Evolutionary conservation across 2,329 filamentous ascomycete species (phyloP).

Genomic region (Hypoxylon sp.): DNA sequence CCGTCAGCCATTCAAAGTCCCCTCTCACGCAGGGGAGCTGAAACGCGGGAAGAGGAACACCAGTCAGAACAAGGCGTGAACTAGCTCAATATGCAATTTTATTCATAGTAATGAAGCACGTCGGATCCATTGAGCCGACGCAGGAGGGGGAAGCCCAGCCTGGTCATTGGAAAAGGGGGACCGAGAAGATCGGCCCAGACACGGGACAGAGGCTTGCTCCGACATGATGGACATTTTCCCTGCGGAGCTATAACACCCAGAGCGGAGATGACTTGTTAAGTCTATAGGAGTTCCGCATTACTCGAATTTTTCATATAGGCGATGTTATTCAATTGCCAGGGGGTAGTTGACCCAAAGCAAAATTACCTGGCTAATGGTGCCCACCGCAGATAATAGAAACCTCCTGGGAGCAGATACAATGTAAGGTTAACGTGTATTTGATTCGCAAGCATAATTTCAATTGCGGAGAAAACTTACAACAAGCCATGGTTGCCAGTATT

Average conservation of each 20-base stretch:
- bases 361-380: not conserved
- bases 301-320: not conserved
- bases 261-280: not conserved
- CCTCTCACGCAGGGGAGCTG: conserved; percentile 4
- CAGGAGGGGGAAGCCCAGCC: not conserved
- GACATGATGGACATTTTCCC: not conserved
- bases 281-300: not conserved
- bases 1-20: conserved; percentile 5
- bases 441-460: not conserved
- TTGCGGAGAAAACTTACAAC: not conserved
- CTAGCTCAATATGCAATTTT: not conserved
- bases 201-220: not conserved
- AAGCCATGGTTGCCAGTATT: not conserved
- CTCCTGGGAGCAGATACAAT: not conserved
- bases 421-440: not conserved
- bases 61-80: not conserved
- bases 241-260: not conserved
- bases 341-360: not conserved
- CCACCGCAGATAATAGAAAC: not conserved
- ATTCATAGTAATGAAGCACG: not conserved
- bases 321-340: conserved; percentile 6
- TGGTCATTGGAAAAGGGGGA: conserved; percentile 13
- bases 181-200: not conserved
- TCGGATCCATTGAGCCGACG: conserved; percentile 4
- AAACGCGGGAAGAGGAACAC: conserved; percentile 13